Base-by-base conservation (phyloP, 805 yeast species). In the Cyberlindnera lachancei region DNA sequence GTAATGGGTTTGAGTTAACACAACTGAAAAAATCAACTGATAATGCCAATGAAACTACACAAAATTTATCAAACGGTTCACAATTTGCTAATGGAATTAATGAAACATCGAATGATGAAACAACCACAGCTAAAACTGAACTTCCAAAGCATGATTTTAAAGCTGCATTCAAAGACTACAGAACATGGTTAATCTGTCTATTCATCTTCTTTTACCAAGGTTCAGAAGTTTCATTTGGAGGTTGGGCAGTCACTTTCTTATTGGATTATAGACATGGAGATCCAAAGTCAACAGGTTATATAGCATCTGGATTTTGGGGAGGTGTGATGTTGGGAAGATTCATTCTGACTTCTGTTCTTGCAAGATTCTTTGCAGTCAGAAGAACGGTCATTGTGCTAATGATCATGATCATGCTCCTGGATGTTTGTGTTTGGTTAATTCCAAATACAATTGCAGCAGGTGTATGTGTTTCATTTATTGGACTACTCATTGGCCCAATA, bases 281-380 rank as follows among this genome's bases (percentile, higher is more conserved):
- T 31, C 41, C 52, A 4, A 35, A 46, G 1, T 46, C 62, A 8
- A 60, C 66, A 31, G 80, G 82, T 16, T 75, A 73, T 45, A 75
- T 74, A 15, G 66, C 78, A 0, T 68, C 80, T 9, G 83, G 82
- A 0, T 73, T 69, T 44, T 77, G 83, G 83, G 73, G 65, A 14
- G 85, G 85, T 12, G 54, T 77, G 19, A 71, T 82, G 0, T 24
- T 72, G 7, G 82, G 83, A 1, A 54, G 85, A 29, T 51, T 77
- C 16, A 31, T 62, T 3, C 54, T 76, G n/a, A 70, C 75, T 0
- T 53, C 63, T 14, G 41, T 50, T 1, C 43, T 66, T 11, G 63
- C 64, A 33, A 55, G 54, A 28, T 31, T 39, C 10, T 27, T 65
- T n/a, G 76, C 76, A 4, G 62, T 64, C 6, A 56, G 73, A 37